phyloP scores from a whole-genome alignment of 108 stramenopile species.

The Skeletonema grethae region DNA sequence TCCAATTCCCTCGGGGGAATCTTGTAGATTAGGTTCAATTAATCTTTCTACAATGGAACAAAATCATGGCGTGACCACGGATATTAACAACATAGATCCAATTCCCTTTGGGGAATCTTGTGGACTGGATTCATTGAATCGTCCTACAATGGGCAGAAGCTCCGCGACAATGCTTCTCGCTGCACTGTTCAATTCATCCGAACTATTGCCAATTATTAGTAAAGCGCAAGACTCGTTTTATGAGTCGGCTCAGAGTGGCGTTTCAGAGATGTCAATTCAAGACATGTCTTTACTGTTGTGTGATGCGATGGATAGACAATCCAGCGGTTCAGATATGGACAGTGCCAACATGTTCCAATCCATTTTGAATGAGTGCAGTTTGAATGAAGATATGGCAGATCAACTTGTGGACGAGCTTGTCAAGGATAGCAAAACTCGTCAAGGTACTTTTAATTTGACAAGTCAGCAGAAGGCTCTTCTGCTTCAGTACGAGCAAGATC shows the following conservation, averaged over 20 bases:
- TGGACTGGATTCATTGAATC: constrained; percentile 22
- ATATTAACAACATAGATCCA: constrained; percentile 15
- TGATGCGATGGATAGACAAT: neutral
- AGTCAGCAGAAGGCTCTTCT: constrained; percentile 18
- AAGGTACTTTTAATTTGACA: constrained; percentile 16
- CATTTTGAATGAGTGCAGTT: constrained; percentile 2
- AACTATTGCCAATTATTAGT: neutral
- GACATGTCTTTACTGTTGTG: neutral
- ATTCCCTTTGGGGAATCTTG: constrained; percentile 17
- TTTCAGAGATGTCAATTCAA: neutral
- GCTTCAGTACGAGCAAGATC: constrained; percentile 2
- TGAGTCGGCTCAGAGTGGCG: neutral
- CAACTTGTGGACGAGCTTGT: neutral
- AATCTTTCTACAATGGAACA: too few species aligned
- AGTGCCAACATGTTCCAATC: neutral
- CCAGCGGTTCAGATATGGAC: neutral
- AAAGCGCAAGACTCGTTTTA: neutral
- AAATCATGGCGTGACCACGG: neutral
- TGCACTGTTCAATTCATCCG: constrained; percentile 11
- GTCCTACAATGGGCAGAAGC: constrained; percentile 7
- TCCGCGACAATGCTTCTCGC: neutral
- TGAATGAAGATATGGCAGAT: neutral
- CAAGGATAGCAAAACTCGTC: constrained; percentile 2
- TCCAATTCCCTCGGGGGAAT: too few species aligned
- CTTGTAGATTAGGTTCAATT: too few species aligned